A percentile compares a stretch with the other conserved stretches of the same genome.
phyloP scores from a whole-genome alignment of 2,329 filamentous ascomycete species.

The Penicillium sp. region DNA sequence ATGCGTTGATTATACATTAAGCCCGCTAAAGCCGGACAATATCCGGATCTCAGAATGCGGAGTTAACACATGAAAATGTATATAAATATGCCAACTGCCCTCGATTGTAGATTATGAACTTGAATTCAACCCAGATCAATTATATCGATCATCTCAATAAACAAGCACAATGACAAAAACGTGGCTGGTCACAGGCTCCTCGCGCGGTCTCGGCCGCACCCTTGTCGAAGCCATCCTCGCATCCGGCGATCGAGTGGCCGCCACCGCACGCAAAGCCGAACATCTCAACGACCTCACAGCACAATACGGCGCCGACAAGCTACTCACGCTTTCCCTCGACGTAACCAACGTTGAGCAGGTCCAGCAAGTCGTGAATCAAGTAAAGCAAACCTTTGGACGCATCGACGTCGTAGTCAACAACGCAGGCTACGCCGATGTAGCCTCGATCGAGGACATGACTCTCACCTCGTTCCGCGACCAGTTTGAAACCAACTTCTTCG shows the following conservation, averaged over 20 bases:
- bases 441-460: not conserved
- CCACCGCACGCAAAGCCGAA: not conserved
- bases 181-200: constrained; percentile 4
- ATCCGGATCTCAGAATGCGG: not conserved
- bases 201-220: constrained; percentile 1
- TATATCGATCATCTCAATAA: too few species aligned
- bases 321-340: constrained; percentile 19
- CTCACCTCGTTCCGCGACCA: constrained; percentile 3
- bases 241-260: not conserved
- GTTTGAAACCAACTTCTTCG: constrained; percentile 37
- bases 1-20: not conserved
- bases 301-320: not conserved
- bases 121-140: not conserved
- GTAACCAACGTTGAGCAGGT: constrained; percentile 30
- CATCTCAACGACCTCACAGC: not conserved
- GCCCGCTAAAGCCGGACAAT: not conserved
- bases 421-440: constrained; percentile 16
- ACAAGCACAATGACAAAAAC: not conserved
- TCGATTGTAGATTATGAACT: not conserved
- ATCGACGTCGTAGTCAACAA: constrained; percentile 27
- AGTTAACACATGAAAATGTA: not conserved
- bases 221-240: not conserved
- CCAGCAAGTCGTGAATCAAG: constrained; percentile 12
- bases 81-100: not conserved
- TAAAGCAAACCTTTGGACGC: constrained; percentile 13